phyloP scores from a whole-genome alignment of 106 monocot genomes.

The Dendrobium catenatum region DNA sequence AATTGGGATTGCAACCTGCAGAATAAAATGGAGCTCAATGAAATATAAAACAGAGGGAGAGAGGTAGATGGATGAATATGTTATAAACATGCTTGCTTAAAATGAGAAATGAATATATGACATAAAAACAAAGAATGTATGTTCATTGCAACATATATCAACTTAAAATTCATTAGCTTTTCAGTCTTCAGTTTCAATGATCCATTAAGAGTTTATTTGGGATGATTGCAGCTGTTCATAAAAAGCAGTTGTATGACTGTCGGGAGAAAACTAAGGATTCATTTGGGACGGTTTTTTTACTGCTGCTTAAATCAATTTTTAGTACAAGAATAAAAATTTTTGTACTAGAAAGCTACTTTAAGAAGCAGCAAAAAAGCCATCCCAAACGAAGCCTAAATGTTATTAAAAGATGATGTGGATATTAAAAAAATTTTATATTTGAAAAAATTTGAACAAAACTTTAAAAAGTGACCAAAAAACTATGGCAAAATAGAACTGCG shows the following conservation, averaged over 20 bases:
- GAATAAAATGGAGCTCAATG: neutral
- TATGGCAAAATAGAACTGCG: too few species aligned
- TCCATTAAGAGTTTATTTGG: neutral
- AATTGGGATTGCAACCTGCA: slow-evolving; percentile 78
- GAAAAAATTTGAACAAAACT: neutral
- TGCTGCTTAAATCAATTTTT: too few species aligned
- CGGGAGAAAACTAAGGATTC: too few species aligned
- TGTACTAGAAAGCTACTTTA: too few species aligned
- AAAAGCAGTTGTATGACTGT: too few species aligned
- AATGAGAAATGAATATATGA: neutral
- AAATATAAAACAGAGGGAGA: neutral
- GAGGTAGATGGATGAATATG: too few species aligned
- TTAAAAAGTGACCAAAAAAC: too few species aligned
- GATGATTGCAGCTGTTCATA: too few species aligned
- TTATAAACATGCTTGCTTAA: neutral
- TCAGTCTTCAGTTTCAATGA: too few species aligned
- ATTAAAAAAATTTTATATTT: neutral
- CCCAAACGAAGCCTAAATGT: neutral
- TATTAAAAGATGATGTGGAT: neutral
- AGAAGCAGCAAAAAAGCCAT: too few species aligned
- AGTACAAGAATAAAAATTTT: too few species aligned
- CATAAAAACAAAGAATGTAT: neutral
- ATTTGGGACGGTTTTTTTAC: too few species aligned
- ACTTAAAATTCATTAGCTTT: neutral
- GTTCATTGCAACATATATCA: neutral